A percentile compares a stretch with the other conserved stretches of the same genome.
Evolutionary conservation across 495 filamentous ascomycete genomes (phyloP).

Genomic region (Penicillium riverlandense): DNA sequence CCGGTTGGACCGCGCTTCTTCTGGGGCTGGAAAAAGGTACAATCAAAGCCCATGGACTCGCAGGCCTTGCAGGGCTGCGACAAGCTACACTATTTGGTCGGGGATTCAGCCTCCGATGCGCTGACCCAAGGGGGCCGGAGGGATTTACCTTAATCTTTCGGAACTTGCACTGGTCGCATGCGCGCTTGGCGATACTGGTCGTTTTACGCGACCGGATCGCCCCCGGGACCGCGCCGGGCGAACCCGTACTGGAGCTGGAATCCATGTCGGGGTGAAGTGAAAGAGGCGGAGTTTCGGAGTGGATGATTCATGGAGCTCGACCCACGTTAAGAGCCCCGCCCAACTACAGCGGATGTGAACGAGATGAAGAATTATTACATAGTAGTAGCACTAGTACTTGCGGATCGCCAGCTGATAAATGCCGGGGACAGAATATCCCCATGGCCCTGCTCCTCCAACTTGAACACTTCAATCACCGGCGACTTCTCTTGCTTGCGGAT

Average conservation of each 20-base stretch:
- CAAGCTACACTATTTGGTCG: slow-evolving; percentile 26
- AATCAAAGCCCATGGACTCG: slow-evolving; percentile 35
- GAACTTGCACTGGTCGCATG: slow-evolving; percentile 38
- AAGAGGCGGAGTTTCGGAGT: too few species aligned
- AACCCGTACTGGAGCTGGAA: slow-evolving; percentile 11
- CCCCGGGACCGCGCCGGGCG: slow-evolving; percentile 10
- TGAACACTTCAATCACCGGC: slow-evolving; percentile 60
- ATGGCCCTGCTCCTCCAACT: slow-evolving; percentile 63
- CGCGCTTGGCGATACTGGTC: slow-evolving; percentile 24
- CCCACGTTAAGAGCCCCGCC: neutral
- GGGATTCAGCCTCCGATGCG: slow-evolving; percentile 6
- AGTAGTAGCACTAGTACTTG: too few species aligned
- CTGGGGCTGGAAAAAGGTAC: slow-evolving; percentile 37
- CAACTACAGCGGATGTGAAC: neutral
- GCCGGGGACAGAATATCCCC: slow-evolving; percentile 69
- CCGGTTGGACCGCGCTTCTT: slow-evolving; percentile 36
- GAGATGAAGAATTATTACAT: neutral
- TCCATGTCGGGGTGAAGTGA: slow-evolving; percentile 8
- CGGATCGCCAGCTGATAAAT: slow-evolving; percentile 66
- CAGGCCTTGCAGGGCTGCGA: slow-evolving; percentile 34
- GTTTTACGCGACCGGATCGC: slow-evolving; percentile 26
- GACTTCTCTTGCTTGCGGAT: slow-evolving; percentile 56
- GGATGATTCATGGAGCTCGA: too few species aligned
- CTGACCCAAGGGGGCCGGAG: neutral
- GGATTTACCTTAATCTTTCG: slow-evolving; percentile 35